phyloP scores from a whole-genome alignment of 148 eudicot genomes.

The Rhododendron williamsianum region DNA sequence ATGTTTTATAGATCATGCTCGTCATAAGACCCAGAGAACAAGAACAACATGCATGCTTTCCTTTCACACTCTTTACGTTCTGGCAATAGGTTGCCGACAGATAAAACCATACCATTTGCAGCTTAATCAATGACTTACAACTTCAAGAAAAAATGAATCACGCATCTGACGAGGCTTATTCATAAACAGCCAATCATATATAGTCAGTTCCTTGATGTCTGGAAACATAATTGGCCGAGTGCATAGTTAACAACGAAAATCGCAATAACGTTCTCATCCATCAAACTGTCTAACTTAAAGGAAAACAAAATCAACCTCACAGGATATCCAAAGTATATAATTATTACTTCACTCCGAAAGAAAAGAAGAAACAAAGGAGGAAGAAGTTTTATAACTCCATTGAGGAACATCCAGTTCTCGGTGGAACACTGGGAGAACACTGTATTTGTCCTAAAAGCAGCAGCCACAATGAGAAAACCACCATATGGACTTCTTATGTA shows the following conservation, averaged over 20 bases:
- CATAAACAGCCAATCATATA: not conserved
- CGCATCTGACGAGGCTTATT: not conserved
- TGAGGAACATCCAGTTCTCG: not conserved
- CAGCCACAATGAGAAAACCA: constrained; percentile 9
- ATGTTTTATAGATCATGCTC: not conserved
- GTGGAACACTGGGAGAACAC: not conserved
- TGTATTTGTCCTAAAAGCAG: not conserved
- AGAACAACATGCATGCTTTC: not conserved
- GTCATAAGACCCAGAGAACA: not conserved
- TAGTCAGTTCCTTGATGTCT: constrained; percentile 2
- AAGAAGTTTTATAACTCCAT: not conserved
- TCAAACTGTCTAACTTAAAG: not conserved
- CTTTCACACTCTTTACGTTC: not conserved
- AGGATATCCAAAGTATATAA: not conserved
- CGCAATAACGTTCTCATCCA: not conserved
- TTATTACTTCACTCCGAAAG: not conserved
- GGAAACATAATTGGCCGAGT: not conserved
- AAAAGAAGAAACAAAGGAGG: not conserved
- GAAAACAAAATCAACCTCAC: not conserved
- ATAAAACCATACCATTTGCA: not conserved
- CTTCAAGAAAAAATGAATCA: not conserved
- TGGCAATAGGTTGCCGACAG: not conserved
- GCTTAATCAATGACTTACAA: not conserved
- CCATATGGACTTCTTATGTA: not conserved
- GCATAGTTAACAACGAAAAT: not conserved